Percentiles rank a stretch among this genome's conserved stretches.
Conservation (phyloP, 768 basidiomycete genomes). For the Calocybe indica region DNA sequence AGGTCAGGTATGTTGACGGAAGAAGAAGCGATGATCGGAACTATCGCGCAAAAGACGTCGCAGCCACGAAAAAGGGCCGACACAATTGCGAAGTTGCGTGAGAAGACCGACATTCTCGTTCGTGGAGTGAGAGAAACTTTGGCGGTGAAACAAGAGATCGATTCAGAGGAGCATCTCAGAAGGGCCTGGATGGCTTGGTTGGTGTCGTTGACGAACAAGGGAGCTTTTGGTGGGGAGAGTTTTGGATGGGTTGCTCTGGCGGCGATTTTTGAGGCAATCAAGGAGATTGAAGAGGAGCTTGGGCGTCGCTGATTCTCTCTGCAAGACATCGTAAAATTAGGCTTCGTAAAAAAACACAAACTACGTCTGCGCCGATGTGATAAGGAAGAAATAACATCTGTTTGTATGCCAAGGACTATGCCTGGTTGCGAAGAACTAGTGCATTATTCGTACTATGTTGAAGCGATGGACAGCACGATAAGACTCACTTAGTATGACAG, state of each 20-base stretch:
- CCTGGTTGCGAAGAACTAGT: conserved; percentile 72
- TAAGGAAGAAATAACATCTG: not conserved
- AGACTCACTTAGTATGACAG: conserved; percentile 89
- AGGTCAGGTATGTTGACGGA: conserved; percentile 43
- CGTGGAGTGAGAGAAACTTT: conserved; percentile 42
- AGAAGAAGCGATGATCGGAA: conserved; percentile 61
- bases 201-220: conserved; percentile 28
- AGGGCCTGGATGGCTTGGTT: conserved; percentile 54
- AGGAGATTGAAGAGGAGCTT: conserved; percentile 14
- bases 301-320: not conserved
- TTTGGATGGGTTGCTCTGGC: conserved; percentile 60
- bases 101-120: conserved; percentile 49
- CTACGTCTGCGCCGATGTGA: not conserved
- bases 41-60: conserved; percentile 57
- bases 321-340: not conserved
- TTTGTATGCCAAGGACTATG: conserved; percentile 24
- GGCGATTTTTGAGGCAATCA: conserved; percentile 48
- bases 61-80: conserved; percentile 50
- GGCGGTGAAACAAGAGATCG: conserved; percentile 38
- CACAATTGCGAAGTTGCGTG: conserved; percentile 48
- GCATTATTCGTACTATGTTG: conserved; percentile 10
- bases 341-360: not conserved
- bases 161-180: conserved; percentile 33
- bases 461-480: conserved; percentile 11
- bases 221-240: conserved; percentile 50